Evolutionary conservation across 2,329 filamentous ascomycete genomes (phyloP).

Genomic region (Penicillium sp.): DNA sequence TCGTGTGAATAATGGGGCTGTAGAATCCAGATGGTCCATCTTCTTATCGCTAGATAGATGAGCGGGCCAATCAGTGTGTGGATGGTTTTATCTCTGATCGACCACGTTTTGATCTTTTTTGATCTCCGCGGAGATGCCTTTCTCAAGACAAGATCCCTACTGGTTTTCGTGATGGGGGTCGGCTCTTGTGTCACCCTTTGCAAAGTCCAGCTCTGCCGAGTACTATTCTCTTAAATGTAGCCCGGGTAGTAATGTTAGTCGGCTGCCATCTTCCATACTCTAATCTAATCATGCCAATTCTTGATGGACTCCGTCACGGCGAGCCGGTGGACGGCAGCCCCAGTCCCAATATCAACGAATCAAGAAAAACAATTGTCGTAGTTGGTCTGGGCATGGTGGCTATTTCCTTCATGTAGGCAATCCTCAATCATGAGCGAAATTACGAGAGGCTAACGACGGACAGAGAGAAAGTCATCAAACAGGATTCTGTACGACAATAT

Average conservation of each 20-base stretch:
- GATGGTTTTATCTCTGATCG: not conserved
- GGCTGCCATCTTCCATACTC: not conserved
- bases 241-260: conserved; percentile 2
- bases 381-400: conserved; percentile 92
- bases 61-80: not conserved
- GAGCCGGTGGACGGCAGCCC: conserved; percentile 24
- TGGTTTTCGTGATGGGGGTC: not conserved
- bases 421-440: conserved; percentile 14
- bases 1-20: not conserved
- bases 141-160: not conserved
- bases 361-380: conserved; percentile 67
- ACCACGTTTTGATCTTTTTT: not conserved
- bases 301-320: conserved; percentile 27
- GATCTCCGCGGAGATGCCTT: not conserved
- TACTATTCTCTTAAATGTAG: conserved; percentile 6
- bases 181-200: not conserved
- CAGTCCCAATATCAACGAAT: conserved; percentile 10
- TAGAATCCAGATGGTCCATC: not conserved
- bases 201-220: not conserved
- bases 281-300: conserved; percentile 26
- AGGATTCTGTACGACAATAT: conserved; percentile 75
- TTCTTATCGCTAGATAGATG: not conserved
- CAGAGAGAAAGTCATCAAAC: conserved; percentile 85
- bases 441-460: conserved; percentile 3
- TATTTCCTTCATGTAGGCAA: conserved; percentile 77